Percentiles rank a stretch among this genome's conserved stretches.
Conservation (phyloP, 2,329 filamentous ascomycete species). For the Hyphodiscus sp. region DNA sequence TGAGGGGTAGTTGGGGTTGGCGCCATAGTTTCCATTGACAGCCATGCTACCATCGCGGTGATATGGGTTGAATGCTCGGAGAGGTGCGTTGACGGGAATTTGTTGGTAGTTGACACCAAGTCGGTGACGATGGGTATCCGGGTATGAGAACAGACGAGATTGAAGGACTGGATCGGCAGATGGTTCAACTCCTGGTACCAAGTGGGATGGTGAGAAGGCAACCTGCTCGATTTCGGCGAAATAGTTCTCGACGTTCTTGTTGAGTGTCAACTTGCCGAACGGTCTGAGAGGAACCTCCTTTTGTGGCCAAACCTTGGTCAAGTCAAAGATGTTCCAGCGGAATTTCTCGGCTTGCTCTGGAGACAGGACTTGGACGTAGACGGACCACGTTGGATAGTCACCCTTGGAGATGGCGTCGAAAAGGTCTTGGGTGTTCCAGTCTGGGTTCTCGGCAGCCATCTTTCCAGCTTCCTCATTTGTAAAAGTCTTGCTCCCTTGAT, state of each 20-base stretch:
- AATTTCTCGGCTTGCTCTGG: constrained; percentile 56
- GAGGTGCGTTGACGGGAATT: constrained; percentile 41
- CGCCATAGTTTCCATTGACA: constrained; percentile 57
- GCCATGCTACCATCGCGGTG: constrained; percentile 69
- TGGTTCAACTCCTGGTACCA: constrained; percentile 61
- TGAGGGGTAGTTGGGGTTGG: constrained; percentile 51
- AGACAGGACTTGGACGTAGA: constrained; percentile 56
- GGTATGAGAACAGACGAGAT: constrained; percentile 64
- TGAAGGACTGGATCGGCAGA: constrained; percentile 66
- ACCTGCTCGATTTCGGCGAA: constrained; percentile 64
- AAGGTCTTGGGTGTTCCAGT: constrained; percentile 57
- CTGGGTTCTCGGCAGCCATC: constrained; percentile 51
- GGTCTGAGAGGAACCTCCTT: constrained; percentile 52
- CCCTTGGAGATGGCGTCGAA: constrained; percentile 56
- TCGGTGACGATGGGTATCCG: constrained; percentile 55
- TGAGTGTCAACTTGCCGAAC: constrained; percentile 57
- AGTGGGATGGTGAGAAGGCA: constrained; percentile 61
- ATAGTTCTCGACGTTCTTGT: constrained; percentile 56
- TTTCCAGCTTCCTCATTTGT: constrained; percentile 49
- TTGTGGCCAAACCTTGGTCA: constrained; percentile 66
- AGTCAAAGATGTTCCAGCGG: constrained; percentile 59
- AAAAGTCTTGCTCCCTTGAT: constrained; percentile 56
- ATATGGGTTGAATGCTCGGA: constrained; percentile 57
- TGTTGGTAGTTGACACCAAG: constrained; percentile 54
- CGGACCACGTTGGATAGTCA: constrained; percentile 56